Evolutionary conservation across 208 protist genomes (phyloP).

Genomic region (Wallacemonas sp.): DNA sequence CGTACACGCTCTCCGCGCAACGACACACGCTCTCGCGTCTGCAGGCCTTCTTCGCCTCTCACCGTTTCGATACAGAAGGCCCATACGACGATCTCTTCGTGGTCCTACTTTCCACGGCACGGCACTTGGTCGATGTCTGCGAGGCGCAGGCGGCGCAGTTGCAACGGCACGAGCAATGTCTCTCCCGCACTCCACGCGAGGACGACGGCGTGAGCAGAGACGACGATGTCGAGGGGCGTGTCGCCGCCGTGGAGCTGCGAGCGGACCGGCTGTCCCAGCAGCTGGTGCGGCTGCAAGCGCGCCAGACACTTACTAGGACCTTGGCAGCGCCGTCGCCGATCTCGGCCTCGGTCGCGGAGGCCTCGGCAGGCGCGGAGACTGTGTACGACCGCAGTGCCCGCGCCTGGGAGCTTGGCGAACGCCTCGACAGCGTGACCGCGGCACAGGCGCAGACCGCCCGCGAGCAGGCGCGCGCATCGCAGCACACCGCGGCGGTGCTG

Average conservation of each 20-base stretch:
- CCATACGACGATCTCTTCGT: conserved; percentile 72
- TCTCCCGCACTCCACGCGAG: too few species aligned
- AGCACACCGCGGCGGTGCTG: neutral
- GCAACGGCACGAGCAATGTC: conserved; percentile 16
- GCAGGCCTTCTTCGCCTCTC: conserved; percentile 46
- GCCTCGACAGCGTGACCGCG: neutral
- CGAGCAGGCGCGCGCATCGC: neutral
- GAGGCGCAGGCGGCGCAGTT: conserved; percentile 9
- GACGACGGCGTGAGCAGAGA: too few species aligned
- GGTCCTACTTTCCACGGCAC: conserved; percentile 61
- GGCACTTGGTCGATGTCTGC: conserved; percentile 58
- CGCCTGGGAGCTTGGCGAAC: neutral
- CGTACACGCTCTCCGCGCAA: conserved; percentile 17
- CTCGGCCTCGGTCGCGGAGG: neutral
- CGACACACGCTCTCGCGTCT: conserved; percentile 39
- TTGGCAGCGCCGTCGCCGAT: neutral
- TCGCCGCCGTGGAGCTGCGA: neutral
- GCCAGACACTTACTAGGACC: neutral
- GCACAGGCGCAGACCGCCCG: neutral
- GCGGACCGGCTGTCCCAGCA: conserved; percentile 16
- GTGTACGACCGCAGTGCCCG: neutral
- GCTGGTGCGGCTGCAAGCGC: conserved; percentile 10
- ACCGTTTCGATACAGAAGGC: conserved; percentile 74
- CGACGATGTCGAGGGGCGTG: neutral
- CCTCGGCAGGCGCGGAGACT: neutral